These are phyloP conservation scores for Pseudocercospora eumusae DNA, from an alignment of 2,329 filamentous ascomycete species.

Conservation along the genomic window DNA sequence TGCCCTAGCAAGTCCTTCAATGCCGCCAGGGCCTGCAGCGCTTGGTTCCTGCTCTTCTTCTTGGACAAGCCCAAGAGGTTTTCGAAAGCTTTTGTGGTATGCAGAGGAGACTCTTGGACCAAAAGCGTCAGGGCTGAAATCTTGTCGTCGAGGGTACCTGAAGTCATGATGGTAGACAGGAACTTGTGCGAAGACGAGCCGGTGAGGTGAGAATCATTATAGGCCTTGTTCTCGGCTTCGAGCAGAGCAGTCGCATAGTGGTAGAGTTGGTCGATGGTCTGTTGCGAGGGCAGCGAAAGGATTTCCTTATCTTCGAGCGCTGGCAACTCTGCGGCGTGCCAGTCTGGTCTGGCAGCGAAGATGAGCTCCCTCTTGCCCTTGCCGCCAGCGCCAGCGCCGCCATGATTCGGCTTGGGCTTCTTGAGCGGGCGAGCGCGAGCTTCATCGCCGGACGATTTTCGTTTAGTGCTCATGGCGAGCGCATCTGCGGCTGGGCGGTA, in stretches of 20 bases:
- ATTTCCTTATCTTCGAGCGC: conserved; percentile 51
- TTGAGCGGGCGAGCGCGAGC: conserved; percentile 32
- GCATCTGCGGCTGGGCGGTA: too few relatives aligned
- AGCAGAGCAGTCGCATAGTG: conserved; percentile 73
- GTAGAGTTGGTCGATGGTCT: conserved; percentile 61
- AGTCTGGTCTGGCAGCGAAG: conserved; percentile 65
- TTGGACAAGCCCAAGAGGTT: conserved; percentile 78
- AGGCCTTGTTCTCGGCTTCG: conserved; percentile 74
- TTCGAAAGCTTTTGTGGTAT: conserved; percentile 88
- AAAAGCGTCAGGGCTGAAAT: conserved; percentile 92
- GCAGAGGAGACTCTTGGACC: conserved; percentile 92
- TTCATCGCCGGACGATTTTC: conserved; percentile 35
- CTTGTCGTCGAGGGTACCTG: conserved; percentile 94
- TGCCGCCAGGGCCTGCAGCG: conserved; percentile 86
- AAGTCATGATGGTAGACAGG: conserved; percentile 94
- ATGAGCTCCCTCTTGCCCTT: conserved; percentile 27
- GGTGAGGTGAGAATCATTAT: conserved; percentile 68
- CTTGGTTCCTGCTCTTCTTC: conserved; percentile 91
- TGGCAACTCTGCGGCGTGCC: conserved; percentile 63
- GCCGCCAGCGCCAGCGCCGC: too few relatives aligned
- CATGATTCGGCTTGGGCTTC: conserved; percentile 34
- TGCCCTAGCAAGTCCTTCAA: conserved; percentile 92
- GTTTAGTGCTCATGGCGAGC: conserved; percentile 40
- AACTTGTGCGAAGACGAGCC: conserved; percentile 91
- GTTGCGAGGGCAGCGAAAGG: conserved; percentile 51